Conservation (phyloP, 805 yeast species). For the Candida nanaspora region DNA sequence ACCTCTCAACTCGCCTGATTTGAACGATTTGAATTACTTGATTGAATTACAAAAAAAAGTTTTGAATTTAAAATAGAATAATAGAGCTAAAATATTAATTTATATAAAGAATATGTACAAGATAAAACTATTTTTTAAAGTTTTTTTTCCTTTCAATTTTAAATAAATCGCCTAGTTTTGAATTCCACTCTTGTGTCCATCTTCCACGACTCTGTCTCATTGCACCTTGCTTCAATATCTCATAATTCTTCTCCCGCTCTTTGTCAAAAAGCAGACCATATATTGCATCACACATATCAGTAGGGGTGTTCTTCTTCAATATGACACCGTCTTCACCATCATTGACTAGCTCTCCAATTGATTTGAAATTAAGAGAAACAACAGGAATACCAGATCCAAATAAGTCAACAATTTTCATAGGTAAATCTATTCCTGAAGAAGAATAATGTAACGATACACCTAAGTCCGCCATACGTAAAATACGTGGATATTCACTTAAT, state of each 20-base stretch:
- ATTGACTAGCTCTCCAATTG: constrained; percentile 70
- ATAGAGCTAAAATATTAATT: no score
- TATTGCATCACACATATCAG: constrained; percentile 22
- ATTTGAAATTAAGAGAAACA: constrained; percentile 66
- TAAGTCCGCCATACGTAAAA: constrained; percentile 71
- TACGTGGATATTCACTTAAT: constrained; percentile 68
- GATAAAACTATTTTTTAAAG: no score
- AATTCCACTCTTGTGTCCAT: constrained; percentile 77
- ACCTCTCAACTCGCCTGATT: constrained; percentile 24
- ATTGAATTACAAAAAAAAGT: constrained; percentile 10
- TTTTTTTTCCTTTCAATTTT: background rate
- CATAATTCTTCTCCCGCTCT: constrained; percentile 11
- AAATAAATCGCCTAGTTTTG: constrained; percentile 29
- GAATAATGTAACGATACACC: constrained; percentile 90
- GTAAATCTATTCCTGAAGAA: constrained; percentile 88
- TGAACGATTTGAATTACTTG: constrained; percentile 25
- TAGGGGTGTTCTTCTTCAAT: constrained; percentile 35
- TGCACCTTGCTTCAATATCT: constrained; percentile 59
- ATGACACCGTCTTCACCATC: constrained; percentile 64
- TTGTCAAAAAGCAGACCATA: constrained; percentile 22
- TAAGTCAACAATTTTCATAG: constrained; percentile 95
- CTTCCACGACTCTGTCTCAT: constrained; percentile 53
- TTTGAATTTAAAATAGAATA: background rate
- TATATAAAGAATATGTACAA: no score
- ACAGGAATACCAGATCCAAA: constrained; percentile 97